Evolutionary conservation across 139 green algal species (phyloP), one percentile per base, ranked within the genome.

Genomic region (Yamagishiella unicocca): DNA sequence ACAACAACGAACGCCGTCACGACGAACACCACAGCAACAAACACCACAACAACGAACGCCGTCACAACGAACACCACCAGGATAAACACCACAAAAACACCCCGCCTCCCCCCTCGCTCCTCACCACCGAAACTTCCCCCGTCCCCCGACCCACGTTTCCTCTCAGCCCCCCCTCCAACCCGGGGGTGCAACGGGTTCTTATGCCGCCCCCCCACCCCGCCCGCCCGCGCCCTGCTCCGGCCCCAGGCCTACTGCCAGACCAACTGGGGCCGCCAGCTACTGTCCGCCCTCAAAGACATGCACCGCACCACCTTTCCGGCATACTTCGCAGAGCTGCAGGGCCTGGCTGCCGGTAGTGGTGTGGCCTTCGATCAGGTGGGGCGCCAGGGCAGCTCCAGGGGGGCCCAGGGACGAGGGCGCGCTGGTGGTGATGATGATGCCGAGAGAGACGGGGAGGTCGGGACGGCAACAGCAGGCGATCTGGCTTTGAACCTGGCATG

Each of bases 331-430:
- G 79, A 85, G 61, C 79, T 85, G 58, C 27, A 40, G 40, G 78
- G 85, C 4, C 75, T 89, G 35, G 85, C 85, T 9, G 85, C 53
- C 19, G 85, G 85, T 4, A 43, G 38, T 6, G 50, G 45, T 2
- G 17, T 90, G 76, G 64, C 76, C 0, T 82, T 86, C 43, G 66
- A 86, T 5, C 42, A 74, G 76, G 85, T 81, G 42, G n/a, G n/a
- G 12, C 72, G 29, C 6, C 4, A 9, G 40, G 64, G 22, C 25
- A 33, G 31, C 10, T 6, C 9, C 21, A 70, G 62, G 62, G 21
- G 24, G 22, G 24, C 2, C 19, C 17, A 71, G 4, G 62, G 62
- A 38, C 62, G 10, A 33, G n/a, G n/a, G n/a, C n/a, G n/a, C n/a
- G n/a, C n/a, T n/a, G n/a, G n/a, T n/a, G n/a, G n/a, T n/a, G n/a